Conservation (phyloP, 768 basidiomycete species). For the Pisolithus microcarpus region DNA sequence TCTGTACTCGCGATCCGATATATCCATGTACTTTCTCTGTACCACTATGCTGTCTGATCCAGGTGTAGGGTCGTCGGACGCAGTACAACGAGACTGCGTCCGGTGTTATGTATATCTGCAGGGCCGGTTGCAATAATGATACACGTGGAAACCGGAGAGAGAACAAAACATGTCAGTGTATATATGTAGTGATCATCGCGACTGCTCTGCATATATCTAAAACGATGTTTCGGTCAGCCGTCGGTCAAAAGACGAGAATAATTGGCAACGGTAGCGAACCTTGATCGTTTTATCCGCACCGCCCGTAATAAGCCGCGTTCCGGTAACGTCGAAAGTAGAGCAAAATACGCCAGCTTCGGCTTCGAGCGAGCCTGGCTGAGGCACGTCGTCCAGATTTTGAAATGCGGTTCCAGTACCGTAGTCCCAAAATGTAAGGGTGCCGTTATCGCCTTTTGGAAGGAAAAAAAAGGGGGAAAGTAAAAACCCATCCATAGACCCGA, state of each 20-base stretch:
- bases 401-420: conserved; percentile 91
- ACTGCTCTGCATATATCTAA: conserved; percentile 68
- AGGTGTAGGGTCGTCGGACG: too few species aligned
- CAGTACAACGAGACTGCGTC: not conserved
- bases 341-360: conserved; percentile 97
- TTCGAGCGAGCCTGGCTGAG: conserved; percentile 96
- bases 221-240: conserved; percentile 1
- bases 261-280: conserved; percentile 36
- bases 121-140: not conserved
- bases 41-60: not conserved
- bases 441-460: conserved; percentile 68
- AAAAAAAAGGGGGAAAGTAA: not conserved
- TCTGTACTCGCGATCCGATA: too few species aligned
- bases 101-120: not conserved
- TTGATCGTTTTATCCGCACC: conserved; percentile 99
- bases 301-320: conserved; percentile 89
- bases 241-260: not conserved
- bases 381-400: conserved; percentile 88
- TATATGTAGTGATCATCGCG: conserved; percentile 30
- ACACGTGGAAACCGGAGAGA: not conserved
- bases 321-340: conserved; percentile 94
- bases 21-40: not conserved
- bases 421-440: conserved; percentile 89
- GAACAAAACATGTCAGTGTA: not conserved
- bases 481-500: not conserved